Base-by-base conservation (phyloP, 2,329 filamentous ascomycete species). In the Xylaria arbuscula region DNA sequence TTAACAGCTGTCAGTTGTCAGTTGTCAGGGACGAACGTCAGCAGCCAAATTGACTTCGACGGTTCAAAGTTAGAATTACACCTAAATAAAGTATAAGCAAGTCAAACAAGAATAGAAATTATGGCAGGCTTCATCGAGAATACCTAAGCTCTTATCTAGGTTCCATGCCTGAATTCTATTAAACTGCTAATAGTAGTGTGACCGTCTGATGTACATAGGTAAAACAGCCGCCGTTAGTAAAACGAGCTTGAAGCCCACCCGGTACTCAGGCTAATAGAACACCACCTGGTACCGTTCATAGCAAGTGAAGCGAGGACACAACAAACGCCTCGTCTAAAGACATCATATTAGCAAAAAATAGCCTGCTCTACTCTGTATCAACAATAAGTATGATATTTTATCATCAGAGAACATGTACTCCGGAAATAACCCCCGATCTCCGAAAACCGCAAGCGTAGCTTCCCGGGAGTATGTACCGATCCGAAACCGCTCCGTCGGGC, bases 231-330 rank as follows among this genome's bases (percentile, higher is more conserved):
- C 38, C 42, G 36, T 47, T 51, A 15, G 51, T 58, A 56, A 36
- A 28, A 45, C 10, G 32, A 42, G 28, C 28, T 28, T 28, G 28
- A 28, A 28, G 28, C 28, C 28, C 2, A 28, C 28, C 28, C 28
- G 28, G 28, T 28, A 28, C 63, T 69, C 47, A 67, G 67, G 67
- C 67, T 69, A 57, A 60, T 67, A 17, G 22, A 22, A 28, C n/a
- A 22, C 17, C 48, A 15, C 50, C 19, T n/a, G 19, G n/a, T 59
- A 22, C 59, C 22, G 19, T 40, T 45, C n/a, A 47, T 50, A 22
- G n/a, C 15, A 53, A 56, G 15, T 15, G 9, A 47, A 9, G 9
- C 6, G 17, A 28, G 3, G 17, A 28, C 54, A 17, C 19, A 42
- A 8, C 13, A 13, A 38, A 19, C 10, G 4, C 10, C 53, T 38